phyloP scores from a whole-genome alignment of 192 early-diverging fungal genomes.

The Mortierella hygrophila region DNA sequence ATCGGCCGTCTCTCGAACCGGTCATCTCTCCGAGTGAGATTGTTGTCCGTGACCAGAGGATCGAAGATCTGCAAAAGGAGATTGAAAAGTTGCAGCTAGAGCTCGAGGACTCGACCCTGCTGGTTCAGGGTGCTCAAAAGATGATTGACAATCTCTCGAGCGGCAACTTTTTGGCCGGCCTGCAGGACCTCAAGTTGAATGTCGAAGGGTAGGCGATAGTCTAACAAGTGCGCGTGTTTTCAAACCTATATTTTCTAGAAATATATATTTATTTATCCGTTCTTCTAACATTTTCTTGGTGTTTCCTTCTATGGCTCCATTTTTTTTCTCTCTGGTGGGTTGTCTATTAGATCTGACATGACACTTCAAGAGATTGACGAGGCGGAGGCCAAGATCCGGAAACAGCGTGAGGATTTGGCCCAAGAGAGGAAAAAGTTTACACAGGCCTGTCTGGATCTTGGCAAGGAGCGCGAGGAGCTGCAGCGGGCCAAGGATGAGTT shows the following conservation, averaged over 20 bases:
- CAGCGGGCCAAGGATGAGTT: slow-evolving; percentile 23
- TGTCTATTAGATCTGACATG: slow-evolving; percentile 35
- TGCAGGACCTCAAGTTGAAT: slow-evolving; percentile 40
- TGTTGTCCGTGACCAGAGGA: slow-evolving; percentile 44
- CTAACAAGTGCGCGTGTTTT: background rate
- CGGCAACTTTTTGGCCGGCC: slow-evolving; percentile 41
- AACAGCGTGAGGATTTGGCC: slow-evolving; percentile 37
- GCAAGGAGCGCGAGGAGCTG: slow-evolving; percentile 41
- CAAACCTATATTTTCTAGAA: background rate
- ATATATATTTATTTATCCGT: slow-evolving; percentile 1
- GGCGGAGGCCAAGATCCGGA: slow-evolving; percentile 31
- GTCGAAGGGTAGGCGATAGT: slow-evolving; percentile 32
- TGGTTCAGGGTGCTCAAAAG: slow-evolving; percentile 54
- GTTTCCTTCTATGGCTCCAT: background rate
- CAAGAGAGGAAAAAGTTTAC: slow-evolving; percentile 48
- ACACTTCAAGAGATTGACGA: slow-evolving; percentile 46
- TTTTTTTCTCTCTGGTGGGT: background rate
- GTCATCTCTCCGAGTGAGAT: slow-evolving; percentile 30
- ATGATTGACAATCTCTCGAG: slow-evolving; percentile 51
- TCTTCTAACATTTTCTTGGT: background rate
- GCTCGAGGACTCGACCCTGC: slow-evolving; percentile 52
- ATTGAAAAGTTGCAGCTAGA: slow-evolving; percentile 48
- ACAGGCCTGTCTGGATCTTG: slow-evolving; percentile 36
- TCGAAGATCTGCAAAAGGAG: slow-evolving; percentile 37
- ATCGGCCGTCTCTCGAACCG: slow-evolving; percentile 30